Conservation (phyloP, 1,139 yeast genomes). For the Scheffersomyces quercinus region DNA sequence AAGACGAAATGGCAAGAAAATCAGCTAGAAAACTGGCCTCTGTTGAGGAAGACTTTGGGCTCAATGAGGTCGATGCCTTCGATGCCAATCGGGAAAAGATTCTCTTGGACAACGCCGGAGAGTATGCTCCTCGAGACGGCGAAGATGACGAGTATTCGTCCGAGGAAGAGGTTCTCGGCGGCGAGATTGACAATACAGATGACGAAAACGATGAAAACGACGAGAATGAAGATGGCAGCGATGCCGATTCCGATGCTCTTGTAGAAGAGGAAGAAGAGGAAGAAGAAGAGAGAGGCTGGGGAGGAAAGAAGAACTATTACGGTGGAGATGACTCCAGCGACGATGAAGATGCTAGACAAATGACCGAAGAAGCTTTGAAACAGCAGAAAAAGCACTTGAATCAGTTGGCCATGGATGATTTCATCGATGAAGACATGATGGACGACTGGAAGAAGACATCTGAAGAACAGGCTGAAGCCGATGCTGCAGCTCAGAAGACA, state of each 20-base stretch:
- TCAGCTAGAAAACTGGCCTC: slow-evolving; percentile 1
- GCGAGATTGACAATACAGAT: slow-evolving; percentile 23
- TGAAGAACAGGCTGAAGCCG: slow-evolving; percentile 31
- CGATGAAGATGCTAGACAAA: slow-evolving; percentile 73
- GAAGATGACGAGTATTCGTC: slow-evolving; percentile 40
- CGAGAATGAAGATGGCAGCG: slow-evolving; percentile 32
- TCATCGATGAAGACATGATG: slow-evolving; percentile 76
- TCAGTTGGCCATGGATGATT: slow-evolving; percentile 81
- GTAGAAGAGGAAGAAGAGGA: slow-evolving; percentile 50
- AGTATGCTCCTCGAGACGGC: slow-evolving; percentile 27
- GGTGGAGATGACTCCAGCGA: slow-evolving; percentile 79
- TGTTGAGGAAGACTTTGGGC: slow-evolving; percentile 30
- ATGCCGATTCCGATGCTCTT: slow-evolving; percentile 37
- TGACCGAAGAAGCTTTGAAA: slow-evolving; percentile 86
- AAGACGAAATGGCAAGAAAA: too few species aligned
- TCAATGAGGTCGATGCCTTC: slow-evolving; percentile 74
- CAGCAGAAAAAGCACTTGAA: slow-evolving; percentile 83
- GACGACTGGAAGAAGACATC: slow-evolving; percentile 63
- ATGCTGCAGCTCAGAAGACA: slow-evolving; percentile 13
- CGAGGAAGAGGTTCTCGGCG: slow-evolving; percentile 51
- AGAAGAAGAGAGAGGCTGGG: slow-evolving; percentile 74
- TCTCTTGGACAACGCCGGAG: slow-evolving; percentile 59
- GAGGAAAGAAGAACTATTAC: slow-evolving; percentile 71
- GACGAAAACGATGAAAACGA: slow-evolving; percentile 30
- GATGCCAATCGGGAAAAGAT: slow-evolving; percentile 65